phyloP scores from a whole-genome alignment of 2,329 filamentous ascomycete species.

The Apiospora pterosperma region DNA sequence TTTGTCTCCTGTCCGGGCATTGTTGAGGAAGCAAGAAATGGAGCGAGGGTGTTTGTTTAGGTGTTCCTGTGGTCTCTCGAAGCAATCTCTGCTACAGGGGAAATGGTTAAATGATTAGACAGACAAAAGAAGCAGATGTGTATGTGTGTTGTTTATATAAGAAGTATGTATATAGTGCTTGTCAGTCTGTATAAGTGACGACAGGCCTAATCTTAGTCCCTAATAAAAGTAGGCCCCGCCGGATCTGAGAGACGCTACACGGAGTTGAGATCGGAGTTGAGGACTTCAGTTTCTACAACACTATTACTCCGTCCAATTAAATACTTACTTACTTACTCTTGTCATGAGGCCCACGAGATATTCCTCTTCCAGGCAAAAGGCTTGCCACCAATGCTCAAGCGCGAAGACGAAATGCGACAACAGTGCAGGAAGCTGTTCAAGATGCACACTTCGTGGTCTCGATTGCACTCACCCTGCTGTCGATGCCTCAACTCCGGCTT shows the following conservation, averaged over 20 bases:
- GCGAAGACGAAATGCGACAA: slow-evolving; percentile 40
- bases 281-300: no score
- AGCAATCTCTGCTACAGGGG: no score
- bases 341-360: slow-evolving; percentile 21
- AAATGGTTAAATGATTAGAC: no score
- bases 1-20: neutral
- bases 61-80: neutral
- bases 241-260: neutral
- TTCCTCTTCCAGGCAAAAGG: slow-evolving; percentile 35
- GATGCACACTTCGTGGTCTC: slow-evolving; percentile 27
- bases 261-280: neutral
- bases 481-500: neutral
- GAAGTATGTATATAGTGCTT: neutral
- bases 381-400: slow-evolving; percentile 32
- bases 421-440: slow-evolving; percentile 24
- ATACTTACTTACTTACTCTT: no score
- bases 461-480: slow-evolving; percentile 26
- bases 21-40: neutral
- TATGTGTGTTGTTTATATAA: neutral
- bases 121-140: neutral
- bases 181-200: neutral
- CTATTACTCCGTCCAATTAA: no score
- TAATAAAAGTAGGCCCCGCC: neutral
- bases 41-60: neutral
- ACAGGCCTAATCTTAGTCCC: no score